These are phyloP conservation scores for Ustilago bromivora DNA, from an alignment of 1,284 basidiomycete species.

Conservation along the genomic window DNA sequence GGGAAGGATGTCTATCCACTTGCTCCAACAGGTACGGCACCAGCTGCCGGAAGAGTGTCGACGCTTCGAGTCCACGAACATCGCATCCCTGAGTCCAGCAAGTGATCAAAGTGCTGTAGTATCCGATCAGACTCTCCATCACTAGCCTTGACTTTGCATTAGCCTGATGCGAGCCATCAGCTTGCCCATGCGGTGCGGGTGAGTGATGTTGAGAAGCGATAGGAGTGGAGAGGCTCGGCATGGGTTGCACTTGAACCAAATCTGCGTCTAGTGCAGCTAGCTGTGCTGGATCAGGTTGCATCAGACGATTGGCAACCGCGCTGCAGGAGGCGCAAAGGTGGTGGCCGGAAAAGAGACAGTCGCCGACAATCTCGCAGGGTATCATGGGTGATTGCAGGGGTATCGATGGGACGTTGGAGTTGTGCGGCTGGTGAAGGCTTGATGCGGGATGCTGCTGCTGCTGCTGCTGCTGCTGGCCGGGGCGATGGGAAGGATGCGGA, in stretches of 20 bases:
- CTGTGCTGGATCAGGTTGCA: conserved; percentile 32
- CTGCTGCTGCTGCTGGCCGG: neutral
- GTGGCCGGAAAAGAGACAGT: conserved; percentile 45
- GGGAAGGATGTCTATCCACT: conserved; percentile 27
- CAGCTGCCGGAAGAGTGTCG: conserved; percentile 31
- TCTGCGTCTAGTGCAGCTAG: conserved; percentile 30
- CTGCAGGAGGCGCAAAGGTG: conserved; percentile 36
- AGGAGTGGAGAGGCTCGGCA: conserved; percentile 42
- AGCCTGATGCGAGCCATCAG: conserved; percentile 4
- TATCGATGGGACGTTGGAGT: neutral
- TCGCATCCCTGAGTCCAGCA: conserved; percentile 47
- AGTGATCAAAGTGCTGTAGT: conserved; percentile 47
- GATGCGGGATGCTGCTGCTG: conserved; percentile 1
- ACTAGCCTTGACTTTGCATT: conserved; percentile 32
- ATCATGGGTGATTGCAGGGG: conserved; percentile 3
- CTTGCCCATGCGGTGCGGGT: conserved; percentile 9
- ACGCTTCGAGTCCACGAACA: conserved; percentile 38
- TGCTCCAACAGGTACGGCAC: conserved; percentile 42
- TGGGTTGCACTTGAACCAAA: conserved; percentile 30
- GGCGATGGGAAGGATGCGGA: conserved; percentile 4
- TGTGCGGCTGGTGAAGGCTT: neutral
- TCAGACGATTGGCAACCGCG: conserved; percentile 42
- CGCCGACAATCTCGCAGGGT: conserved; percentile 44
- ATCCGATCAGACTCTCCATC: conserved; percentile 46
- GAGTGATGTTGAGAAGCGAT: conserved; percentile 30